Evolutionary conservation across 169 alveolate genomes (phyloP).

Genomic region (Condylostoma magnum): DNA sequence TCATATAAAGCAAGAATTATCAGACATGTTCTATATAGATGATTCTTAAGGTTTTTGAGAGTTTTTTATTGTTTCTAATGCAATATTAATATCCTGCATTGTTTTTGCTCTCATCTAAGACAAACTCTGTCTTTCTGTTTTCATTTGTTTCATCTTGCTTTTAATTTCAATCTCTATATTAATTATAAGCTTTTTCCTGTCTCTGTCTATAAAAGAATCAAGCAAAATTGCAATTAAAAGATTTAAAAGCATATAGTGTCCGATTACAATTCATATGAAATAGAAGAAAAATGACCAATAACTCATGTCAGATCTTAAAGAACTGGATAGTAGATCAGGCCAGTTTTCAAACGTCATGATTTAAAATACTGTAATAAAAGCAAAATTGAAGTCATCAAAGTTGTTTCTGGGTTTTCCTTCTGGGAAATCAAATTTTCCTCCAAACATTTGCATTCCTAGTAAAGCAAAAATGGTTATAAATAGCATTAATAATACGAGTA

Average conservation of each 20-base stretch:
- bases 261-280: slow-evolving; percentile 79
- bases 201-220: slow-evolving; percentile 49
- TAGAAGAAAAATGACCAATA: slow-evolving; percentile 48
- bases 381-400: slow-evolving; percentile 53
- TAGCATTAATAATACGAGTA: slow-evolving; percentile 50
- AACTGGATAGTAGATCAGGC: slow-evolving; percentile 48
- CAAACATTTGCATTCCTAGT: slow-evolving; percentile 69
- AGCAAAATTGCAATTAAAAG: slow-evolving; percentile 80
- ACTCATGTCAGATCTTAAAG: slow-evolving; percentile 28
- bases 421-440: slow-evolving; percentile 38
- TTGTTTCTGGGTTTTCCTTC: slow-evolving; percentile 27
- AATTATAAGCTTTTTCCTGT: not conserved
- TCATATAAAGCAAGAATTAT: too few species aligned
- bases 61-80: not conserved
- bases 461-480: slow-evolving; percentile 68
- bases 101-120: not conserved
- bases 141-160: not conserved
- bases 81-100: not conserved
- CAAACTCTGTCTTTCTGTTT: not conserved
- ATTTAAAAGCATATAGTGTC: slow-evolving; percentile 81
- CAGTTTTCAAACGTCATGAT: slow-evolving; percentile 79
- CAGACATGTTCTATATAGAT: not conserved
- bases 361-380: slow-evolving; percentile 75
- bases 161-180: not conserved
- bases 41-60: not conserved